Evolutionary conservation across 495 filamentous ascomycete species (phyloP).

Genomic region (Xylaria venustula): DNA sequence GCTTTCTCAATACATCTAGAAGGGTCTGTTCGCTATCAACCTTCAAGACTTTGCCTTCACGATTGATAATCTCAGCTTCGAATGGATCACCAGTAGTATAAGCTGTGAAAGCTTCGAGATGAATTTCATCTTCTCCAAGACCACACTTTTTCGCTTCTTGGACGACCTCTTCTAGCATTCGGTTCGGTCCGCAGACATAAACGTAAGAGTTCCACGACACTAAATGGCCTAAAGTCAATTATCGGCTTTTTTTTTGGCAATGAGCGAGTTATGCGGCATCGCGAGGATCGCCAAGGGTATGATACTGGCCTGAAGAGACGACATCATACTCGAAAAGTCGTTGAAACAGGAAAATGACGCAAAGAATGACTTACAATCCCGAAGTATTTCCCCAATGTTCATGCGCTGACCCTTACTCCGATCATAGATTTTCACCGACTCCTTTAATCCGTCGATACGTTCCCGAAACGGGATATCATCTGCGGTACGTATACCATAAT

Average conservation of each 20-base stretch:
- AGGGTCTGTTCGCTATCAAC: constrained; percentile 45
- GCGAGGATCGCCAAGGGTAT: no score
- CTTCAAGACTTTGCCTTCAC: constrained; percentile 23
- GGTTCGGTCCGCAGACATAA: constrained; percentile 54
- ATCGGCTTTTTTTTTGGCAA: not conserved
- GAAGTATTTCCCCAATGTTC: constrained; percentile 42
- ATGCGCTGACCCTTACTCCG: constrained; percentile 45
- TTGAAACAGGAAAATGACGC: not conserved
- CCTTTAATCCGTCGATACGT: constrained; percentile 33
- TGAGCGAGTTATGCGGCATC: no score
- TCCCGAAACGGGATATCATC: constrained; percentile 47
- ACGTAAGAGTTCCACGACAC: constrained; percentile 49
- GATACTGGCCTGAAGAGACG: no score
- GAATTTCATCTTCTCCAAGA: constrained; percentile 45
- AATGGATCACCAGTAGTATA: constrained; percentile 55
- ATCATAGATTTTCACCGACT: constrained; percentile 45
- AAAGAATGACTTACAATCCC: not conserved
- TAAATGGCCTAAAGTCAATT: not conserved
- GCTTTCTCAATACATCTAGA: constrained; percentile 38
- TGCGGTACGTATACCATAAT: constrained; percentile 47
- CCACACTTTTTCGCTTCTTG: constrained; percentile 33
- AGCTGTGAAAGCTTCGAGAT: constrained; percentile 56
- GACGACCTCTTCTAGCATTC: constrained; percentile 48
- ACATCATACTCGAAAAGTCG: no score
- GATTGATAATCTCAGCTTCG: constrained; percentile 45